Percentiles rank a stretch among this genome's conserved stretches.
Evolutionary conservation across 108 stramenopile genomes (phyloP).

Genomic region (Skeletonema tropicum): DNA sequence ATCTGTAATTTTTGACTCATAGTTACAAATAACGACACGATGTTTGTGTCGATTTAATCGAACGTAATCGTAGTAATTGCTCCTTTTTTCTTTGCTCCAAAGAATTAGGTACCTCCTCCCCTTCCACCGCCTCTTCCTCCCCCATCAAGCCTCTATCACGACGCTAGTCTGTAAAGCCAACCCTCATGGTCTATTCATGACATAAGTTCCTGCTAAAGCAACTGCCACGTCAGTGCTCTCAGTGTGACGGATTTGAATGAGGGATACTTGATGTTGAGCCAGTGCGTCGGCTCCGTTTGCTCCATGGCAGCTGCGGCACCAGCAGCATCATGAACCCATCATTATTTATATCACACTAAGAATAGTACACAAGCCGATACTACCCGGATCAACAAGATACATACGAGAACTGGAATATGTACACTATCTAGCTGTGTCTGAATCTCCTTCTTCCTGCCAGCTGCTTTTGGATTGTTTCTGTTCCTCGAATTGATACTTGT

Average conservation of each 20-base stretch:
- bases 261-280: slow-evolving; percentile 67
- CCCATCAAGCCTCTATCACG: slow-evolving; percentile 61
- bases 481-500: too few species aligned
- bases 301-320: slow-evolving; percentile 82
- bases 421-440: too few species aligned
- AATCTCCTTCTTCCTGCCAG: too few species aligned
- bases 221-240: slow-evolving; percentile 90
- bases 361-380: too few species aligned
- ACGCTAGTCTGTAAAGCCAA: slow-evolving; percentile 86
- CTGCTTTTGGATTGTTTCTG: too few species aligned
- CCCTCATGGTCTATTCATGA: slow-evolving; percentile 85
- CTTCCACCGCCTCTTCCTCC: slow-evolving; percentile 56
- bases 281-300: slow-evolving; percentile 80
- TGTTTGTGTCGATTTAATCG: neutral
- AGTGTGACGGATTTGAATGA: slow-evolving; percentile 62
- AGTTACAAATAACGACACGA: neutral
- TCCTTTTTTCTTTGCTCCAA: slow-evolving; percentile 71
- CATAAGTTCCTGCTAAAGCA: slow-evolving; percentile 83
- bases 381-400: too few species aligned
- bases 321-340: slow-evolving; percentile 39
- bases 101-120: slow-evolving; percentile 68
- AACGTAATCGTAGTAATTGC: slow-evolving; percentile 55
- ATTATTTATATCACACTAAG: too few species aligned
- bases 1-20: neutral
- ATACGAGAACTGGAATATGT: too few species aligned